A percentile compares a stretch with the other conserved stretches of the same genome.
Evolutionary conservation across 805 yeast species (phyloP).

Genomic region (Saccharomyces kudriavzevii): DNA sequence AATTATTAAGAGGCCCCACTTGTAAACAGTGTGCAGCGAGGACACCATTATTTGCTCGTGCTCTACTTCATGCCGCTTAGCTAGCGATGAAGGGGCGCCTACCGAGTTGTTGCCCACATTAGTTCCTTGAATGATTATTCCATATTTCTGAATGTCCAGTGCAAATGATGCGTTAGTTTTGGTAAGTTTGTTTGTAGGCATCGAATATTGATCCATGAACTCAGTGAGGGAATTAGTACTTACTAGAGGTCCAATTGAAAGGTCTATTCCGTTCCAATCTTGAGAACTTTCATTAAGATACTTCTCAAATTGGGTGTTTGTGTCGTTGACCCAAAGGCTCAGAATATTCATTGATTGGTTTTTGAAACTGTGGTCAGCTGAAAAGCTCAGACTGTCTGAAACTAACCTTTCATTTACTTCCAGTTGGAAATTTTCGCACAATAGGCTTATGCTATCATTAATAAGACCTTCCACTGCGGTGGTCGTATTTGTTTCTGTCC

Average conservation of each 20-base stretch:
- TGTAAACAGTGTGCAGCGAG: background rate
- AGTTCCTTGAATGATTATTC: background rate
- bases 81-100: background rate
- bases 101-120: background rate
- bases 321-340: background rate
- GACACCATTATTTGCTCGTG: background rate
- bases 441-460: constrained; percentile 1
- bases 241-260: background rate
- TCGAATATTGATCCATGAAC: background rate
- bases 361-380: background rate
- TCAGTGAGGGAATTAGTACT: background rate
- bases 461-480: background rate
- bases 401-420: constrained; percentile 1
- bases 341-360: background rate
- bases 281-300: background rate
- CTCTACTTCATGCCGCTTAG: background rate
- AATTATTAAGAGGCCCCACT: background rate
- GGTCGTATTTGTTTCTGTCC: background rate
- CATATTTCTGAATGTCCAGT: background rate
- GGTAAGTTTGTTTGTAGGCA: background rate
- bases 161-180: background rate
- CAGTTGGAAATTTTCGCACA: constrained; percentile 1
- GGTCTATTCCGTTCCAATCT: background rate
- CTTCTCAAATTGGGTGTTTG: background rate
- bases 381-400: background rate